These are phyloP conservation scores for Psilocybe azurescens DNA, from an alignment of 768 basidiomycete species.

Conservation along the genomic window DNA sequence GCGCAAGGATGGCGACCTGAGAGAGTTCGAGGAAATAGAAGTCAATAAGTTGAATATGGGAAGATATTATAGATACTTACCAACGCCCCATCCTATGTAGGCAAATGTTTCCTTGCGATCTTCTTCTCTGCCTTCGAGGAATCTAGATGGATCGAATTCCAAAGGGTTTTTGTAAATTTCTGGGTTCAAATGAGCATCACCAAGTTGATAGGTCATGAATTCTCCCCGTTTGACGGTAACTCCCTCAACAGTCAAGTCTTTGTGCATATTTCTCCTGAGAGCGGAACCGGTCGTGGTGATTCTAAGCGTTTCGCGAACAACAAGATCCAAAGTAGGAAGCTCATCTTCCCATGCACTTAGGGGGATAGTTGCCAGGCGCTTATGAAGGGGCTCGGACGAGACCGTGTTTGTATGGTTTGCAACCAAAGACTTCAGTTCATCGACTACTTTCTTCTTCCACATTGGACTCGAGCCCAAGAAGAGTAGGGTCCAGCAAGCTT, in stretches of 20 bases:
- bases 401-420: constrained; percentile 29
- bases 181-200: constrained; percentile 40
- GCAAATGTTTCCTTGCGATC: constrained; percentile 25
- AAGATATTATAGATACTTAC: not conserved
- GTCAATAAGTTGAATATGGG: too few relatives aligned
- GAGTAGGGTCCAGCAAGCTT: constrained; percentile 43
- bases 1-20: constrained; percentile 43
- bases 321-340: constrained; percentile 40
- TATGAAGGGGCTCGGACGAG: constrained; percentile 35
- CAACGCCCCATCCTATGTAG: constrained; percentile 25
- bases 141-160: constrained; percentile 42
- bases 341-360: constrained; percentile 45
- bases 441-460: constrained; percentile 37
- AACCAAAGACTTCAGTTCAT: constrained; percentile 37
- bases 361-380: constrained; percentile 39
- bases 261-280: constrained; percentile 39
- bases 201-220: constrained; percentile 38
- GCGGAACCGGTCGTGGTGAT: constrained; percentile 31
- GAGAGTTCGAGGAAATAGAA: not conserved
- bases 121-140: constrained; percentile 31
- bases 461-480: constrained; percentile 35
- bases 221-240: constrained; percentile 35
- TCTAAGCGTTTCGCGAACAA: constrained; percentile 46
- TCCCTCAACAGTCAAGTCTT: constrained; percentile 33
- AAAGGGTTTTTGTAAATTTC: constrained; percentile 39